Evolutionary conservation across 2,329 filamentous ascomycete genomes (phyloP).

Genomic region (Claviceps monticola): DNA sequence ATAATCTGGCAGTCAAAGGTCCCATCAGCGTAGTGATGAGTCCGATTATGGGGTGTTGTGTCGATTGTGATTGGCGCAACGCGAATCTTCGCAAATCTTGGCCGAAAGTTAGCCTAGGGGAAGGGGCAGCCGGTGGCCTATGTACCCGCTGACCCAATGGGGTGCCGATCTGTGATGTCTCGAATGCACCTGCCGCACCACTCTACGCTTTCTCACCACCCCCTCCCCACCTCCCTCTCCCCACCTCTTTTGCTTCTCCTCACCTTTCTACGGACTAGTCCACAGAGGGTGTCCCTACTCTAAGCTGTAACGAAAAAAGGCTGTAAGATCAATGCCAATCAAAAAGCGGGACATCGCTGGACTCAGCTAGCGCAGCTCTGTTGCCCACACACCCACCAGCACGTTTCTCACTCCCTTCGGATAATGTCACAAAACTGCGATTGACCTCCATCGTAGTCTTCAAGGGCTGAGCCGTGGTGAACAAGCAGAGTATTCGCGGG

Average conservation of each 20-base stretch:
- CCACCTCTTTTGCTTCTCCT: neutral
- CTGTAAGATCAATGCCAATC: too few species aligned
- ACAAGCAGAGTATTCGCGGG: too few species aligned
- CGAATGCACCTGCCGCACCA: neutral
- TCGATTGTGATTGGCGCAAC: slow-evolving; percentile 1
- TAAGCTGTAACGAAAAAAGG: too few species aligned
- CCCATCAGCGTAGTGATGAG: neutral
- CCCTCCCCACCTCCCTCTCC: neutral
- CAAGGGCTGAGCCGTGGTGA: too few species aligned
- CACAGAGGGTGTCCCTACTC: too few species aligned
- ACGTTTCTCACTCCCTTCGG: too few species aligned
- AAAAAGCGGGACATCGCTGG: too few species aligned
- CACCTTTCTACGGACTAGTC: neutral
- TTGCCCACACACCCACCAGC: too few species aligned
- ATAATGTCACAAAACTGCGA: too few species aligned
- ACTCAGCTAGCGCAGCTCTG: too few species aligned
- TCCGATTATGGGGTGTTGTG: neutral
- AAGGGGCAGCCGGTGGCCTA: neutral
- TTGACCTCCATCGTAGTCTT: too few species aligned
- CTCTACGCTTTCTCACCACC: neutral
- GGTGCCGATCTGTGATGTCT: slow-evolving; percentile 3
- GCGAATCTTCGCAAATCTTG: slow-evolving; percentile 1
- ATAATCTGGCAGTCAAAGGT: neutral
- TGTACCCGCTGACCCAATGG: slow-evolving; percentile 2
- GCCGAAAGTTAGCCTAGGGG: slow-evolving; percentile 4